phyloP scores from a whole-genome alignment of 495 filamentous ascomycete species.

The Penicillium riverlandense region DNA sequence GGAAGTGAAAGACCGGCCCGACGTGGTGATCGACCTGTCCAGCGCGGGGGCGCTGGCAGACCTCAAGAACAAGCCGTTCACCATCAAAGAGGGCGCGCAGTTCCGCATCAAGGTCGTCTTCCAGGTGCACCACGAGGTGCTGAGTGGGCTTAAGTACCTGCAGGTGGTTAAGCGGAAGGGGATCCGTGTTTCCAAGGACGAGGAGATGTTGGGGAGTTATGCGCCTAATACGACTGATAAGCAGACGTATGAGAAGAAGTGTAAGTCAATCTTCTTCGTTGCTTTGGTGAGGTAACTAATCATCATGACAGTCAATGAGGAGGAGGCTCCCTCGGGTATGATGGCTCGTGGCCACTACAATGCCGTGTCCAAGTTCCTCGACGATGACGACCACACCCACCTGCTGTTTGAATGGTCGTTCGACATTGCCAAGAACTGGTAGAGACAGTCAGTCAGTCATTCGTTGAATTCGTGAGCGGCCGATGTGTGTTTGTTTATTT shows the following conservation, averaged over 20 bases:
- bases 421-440: constrained; percentile 92
- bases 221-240: constrained; percentile 81
- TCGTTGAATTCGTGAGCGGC: constrained; percentile 23
- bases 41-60: constrained; percentile 53
- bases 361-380: constrained; percentile 77
- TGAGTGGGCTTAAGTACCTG: constrained; percentile 90
- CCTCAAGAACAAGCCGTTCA: constrained; percentile 86
- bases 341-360: constrained; percentile 79
- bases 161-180: constrained; percentile 86
- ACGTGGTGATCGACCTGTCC: constrained; percentile 79
- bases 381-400: constrained; percentile 84
- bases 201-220: constrained; percentile 97
- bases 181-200: constrained; percentile 76
- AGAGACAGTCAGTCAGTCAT: constrained; percentile 7
- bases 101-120: constrained; percentile 92
- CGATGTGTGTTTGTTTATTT: constrained; percentile 12
- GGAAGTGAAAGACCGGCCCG: constrained; percentile 65
- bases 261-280: constrained; percentile 46
- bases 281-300: neutral
- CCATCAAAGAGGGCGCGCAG: constrained; percentile 86
- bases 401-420: constrained; percentile 90
- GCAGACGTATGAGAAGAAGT: constrained; percentile 79
- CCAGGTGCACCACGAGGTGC: constrained; percentile 91
- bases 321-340: constrained; percentile 88
- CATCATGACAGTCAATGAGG: constrained; percentile 59